Evolutionary conservation across 2,329 filamentous ascomycete species (phyloP).

Genomic region (Tolypocladium album): DNA sequence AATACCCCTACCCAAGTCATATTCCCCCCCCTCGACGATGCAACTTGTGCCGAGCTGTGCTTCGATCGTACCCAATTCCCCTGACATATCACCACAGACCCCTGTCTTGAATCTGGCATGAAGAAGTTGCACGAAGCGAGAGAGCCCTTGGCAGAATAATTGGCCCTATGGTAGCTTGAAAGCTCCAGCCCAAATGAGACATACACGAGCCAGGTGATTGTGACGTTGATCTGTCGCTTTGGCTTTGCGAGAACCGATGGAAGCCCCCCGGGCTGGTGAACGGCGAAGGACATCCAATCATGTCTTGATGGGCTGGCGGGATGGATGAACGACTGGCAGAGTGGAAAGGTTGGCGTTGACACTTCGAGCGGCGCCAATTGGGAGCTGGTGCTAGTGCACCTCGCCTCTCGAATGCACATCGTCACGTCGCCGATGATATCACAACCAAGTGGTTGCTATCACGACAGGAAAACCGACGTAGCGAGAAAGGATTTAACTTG

Average conservation of each 20-base stretch:
- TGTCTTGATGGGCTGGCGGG: slow-evolving; percentile 2
- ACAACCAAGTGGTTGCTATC: slow-evolving; percentile 17
- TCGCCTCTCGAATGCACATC: slow-evolving; percentile 4
- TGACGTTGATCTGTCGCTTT: slow-evolving; percentile 1
- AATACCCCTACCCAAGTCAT: slow-evolving; percentile 5
- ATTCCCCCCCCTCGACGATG: slow-evolving; percentile 7
- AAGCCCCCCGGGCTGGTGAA: slow-evolving; percentile 4
- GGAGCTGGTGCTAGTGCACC: slow-evolving; percentile 14
- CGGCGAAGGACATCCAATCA: slow-evolving; percentile 3
- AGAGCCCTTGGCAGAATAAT: slow-evolving; percentile 19
- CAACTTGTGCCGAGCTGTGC: slow-evolving; percentile 14
- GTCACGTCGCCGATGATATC: slow-evolving; percentile 8
- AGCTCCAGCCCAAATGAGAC: slow-evolving; percentile 45
- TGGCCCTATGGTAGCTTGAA: slow-evolving; percentile 53
- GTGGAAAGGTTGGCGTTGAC: background rate
- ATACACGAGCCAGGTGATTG: slow-evolving; percentile 13
- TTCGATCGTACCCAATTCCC: slow-evolving; percentile 11
- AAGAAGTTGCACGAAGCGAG: slow-evolving; percentile 22
- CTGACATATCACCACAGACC: slow-evolving; percentile 19
- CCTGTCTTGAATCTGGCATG: slow-evolving; percentile 24
- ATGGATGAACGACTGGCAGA: slow-evolving; percentile 4
- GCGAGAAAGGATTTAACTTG: slow-evolving; percentile 4
- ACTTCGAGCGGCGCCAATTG: slow-evolving; percentile 1
- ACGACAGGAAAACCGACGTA: slow-evolving; percentile 7
- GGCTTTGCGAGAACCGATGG: slow-evolving; percentile 9